Evolutionary conservation across 1,284 basidiomycete genomes (phyloP), one percentile per base, ranked within the genome.

Genomic region (Cryptococcus wingfieldii): DNA sequence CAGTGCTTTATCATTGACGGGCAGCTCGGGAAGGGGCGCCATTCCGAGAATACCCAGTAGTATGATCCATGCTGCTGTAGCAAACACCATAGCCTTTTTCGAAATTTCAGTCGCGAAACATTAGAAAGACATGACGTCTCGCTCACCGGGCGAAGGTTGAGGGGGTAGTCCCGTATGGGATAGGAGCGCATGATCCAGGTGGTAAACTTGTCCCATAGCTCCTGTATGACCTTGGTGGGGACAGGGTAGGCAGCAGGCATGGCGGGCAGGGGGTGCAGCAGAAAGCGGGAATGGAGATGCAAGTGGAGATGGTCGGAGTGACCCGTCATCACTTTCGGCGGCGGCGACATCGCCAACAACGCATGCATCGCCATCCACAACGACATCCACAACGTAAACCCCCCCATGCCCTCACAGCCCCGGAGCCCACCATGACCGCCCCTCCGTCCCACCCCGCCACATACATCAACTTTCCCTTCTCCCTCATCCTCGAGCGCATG

Each of bases 1-100:
- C 48, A 76, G 58, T 19, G 73, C 69, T 55, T 76, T 77, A 59
- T 77, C 76, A 55, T 77, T 75, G 44, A 76, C 55, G 4, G 76
- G 71, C 23, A 77, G 47, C 10, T 59, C 59, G 1, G 72, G 72
- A 14, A 76, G 47, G 0, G 74, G 76, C 1, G 72, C 74, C 58
- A 77, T 69, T 9, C 74, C 76, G 9, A 76, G 58, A 12, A 76
- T 59, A 44, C 69, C 74, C 25, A 77, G 62, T 9, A 77, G 50
- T 23, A 76, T 48, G 37, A 74, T 51, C 76, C 76, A 77, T n/a
- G 59, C 60, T 1, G 70, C 74, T 9, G 74, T 70, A 10, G 67
- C 58, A 52, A 75, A 70, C 44, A 76, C 59, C 53, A 77, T 69
- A 2, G 65, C 68, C 74, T 34, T 34, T 38, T 42, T 23, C 5